These are phyloP conservation scores for Saccharomycopsis guyanensis DNA, from an alignment of 805 yeast genomes.

Conservation along the genomic window DNA sequence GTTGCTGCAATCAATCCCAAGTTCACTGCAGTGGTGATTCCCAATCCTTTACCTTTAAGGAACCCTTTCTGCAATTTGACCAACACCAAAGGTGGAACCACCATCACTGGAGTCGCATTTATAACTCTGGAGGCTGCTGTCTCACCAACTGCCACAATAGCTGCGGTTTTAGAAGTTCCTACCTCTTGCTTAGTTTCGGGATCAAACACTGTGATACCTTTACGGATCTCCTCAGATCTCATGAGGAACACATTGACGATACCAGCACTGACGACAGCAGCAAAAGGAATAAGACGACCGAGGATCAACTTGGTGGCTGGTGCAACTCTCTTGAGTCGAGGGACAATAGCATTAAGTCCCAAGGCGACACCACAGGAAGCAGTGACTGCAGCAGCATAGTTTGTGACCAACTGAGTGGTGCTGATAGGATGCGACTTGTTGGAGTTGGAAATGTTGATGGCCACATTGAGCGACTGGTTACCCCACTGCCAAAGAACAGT, in stretches of 20 bases:
- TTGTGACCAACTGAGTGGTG: conserved; percentile 65
- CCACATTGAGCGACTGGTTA: conserved; percentile 93
- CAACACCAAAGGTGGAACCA: conserved; percentile 80
- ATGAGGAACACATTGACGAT: conserved; percentile 91
- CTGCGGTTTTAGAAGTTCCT: conserved; percentile 79
- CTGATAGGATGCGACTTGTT: conserved; percentile 90
- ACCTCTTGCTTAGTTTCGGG: conserved; percentile 54
- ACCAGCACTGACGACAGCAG: conserved; percentile 98
- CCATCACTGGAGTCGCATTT: conserved; percentile 97
- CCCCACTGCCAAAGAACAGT: conserved; percentile 97
- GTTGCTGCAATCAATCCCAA: conserved; percentile 81
- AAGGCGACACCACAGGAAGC: conserved; percentile 95
- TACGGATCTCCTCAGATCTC: conserved; percentile 90
- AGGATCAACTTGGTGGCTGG: conserved; percentile 64
- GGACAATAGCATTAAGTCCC: conserved; percentile 89
- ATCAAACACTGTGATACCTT: conserved; percentile 57
- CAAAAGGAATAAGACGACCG: conserved; percentile 91
- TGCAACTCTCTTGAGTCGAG: conserved; percentile 63
- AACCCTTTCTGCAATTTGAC: conserved; percentile 68
- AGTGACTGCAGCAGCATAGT: conserved; percentile 81
- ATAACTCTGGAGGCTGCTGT: conserved; percentile 93
- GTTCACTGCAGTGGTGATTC: conserved; percentile 63
- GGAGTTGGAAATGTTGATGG: conserved; percentile 92
- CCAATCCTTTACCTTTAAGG: conserved; percentile 59
- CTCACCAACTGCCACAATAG: conserved; percentile 89